Percentiles rank a stretch among this genome's conserved stretches.
Conservation (phyloP, 768 basidiomycete genomes). For the Mycena amicta region DNA sequence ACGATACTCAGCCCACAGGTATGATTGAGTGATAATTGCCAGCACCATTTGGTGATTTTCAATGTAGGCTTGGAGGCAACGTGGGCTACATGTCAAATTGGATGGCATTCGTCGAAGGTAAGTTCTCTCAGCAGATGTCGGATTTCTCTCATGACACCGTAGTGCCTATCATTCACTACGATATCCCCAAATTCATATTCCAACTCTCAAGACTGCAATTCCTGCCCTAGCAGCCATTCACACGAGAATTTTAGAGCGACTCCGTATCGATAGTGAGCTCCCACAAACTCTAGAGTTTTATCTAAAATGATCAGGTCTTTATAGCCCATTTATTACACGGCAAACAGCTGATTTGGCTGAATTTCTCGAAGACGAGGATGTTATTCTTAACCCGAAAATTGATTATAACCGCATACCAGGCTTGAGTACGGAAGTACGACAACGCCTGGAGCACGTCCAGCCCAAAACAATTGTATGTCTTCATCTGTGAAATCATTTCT, state of each 20-base stretch:
- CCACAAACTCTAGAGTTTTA: neutral
- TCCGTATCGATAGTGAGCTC: conserved; percentile 69
- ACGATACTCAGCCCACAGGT: conserved; percentile 46
- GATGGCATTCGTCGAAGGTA: conserved; percentile 51
- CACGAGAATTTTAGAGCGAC: conserved; percentile 54
- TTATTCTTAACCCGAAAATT: conserved; percentile 67
- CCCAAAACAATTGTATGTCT: conserved; percentile 73
- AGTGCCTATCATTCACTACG: conserved; percentile 80
- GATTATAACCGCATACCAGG: conserved; percentile 70
- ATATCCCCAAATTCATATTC: conserved; percentile 53
- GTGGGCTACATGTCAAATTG: conserved; percentile 46
- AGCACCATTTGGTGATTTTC: neutral
- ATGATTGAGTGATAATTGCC: no score
- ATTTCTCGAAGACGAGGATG: conserved; percentile 77
- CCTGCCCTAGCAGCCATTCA: conserved; percentile 56
- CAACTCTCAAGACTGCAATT: conserved; percentile 42
- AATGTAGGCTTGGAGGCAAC: conserved; percentile 38
- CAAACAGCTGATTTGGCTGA: conserved; percentile 75
- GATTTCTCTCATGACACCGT: neutral
- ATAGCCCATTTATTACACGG: conserved; percentile 62
- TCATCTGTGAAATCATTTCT: neutral
- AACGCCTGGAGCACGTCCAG: conserved; percentile 58
- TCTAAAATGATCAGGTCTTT: conserved; percentile 49
- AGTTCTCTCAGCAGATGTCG: conserved; percentile 7
- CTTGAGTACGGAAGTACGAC: conserved; percentile 75